These are phyloP conservation scores for Colletotrichum costaricense DNA, from an alignment of 2,329 filamentous ascomycete species.

Conservation along the genomic window DNA sequence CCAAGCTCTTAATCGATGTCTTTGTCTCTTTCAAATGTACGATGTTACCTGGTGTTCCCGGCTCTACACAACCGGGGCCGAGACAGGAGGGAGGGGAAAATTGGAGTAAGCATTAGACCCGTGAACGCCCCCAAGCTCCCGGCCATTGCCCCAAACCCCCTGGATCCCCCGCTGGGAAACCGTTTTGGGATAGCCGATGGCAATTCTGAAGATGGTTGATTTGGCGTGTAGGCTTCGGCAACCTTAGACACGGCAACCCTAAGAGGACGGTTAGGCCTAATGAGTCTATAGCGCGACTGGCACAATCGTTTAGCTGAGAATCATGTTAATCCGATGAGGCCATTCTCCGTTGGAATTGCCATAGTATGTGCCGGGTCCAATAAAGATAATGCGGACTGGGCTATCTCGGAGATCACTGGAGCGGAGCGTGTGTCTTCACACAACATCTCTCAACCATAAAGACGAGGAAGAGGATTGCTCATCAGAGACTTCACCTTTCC, in stretches of 20 bases:
- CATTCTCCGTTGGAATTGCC: neutral
- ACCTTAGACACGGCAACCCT: neutral
- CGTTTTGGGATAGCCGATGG: neutral
- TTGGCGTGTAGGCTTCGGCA: neutral
- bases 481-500: neutral
- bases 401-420: neutral
- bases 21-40: neutral
- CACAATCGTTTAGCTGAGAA: conserved; percentile 37
- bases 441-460: neutral
- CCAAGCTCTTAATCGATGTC: neutral
- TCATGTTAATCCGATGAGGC: neutral
- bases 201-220: neutral
- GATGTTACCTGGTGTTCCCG: neutral
- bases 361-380: neutral
- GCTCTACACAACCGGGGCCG: neutral
- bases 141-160: neutral
- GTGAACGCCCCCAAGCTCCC: neutral
- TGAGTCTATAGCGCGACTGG: neutral
- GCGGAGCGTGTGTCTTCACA: neutral
- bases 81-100: neutral
- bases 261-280: neutral
- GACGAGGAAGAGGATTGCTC: neutral
- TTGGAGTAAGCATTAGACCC: neutral
- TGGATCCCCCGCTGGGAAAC: neutral
- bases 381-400: neutral